phyloP scores from a whole-genome alignment of 345 rosid species.

The Boechera retrofracta region DNA sequence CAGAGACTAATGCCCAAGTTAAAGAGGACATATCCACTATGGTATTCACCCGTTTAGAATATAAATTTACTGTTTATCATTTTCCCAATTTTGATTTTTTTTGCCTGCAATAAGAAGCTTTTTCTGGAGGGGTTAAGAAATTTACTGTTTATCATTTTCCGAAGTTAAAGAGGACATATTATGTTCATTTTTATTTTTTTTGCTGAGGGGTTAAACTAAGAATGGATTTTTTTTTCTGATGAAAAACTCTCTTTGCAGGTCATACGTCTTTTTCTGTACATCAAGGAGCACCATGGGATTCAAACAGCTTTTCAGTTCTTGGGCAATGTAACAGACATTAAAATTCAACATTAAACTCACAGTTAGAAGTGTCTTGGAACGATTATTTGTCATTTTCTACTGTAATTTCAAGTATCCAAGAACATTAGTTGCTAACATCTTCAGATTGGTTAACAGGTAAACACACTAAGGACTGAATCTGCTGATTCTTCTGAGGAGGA shows the following conservation, averaged over 20 bases:
- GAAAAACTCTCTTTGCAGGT: conserved; percentile 62
- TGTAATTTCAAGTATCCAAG: conserved; percentile 24
- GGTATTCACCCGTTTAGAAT: conserved; percentile 58
- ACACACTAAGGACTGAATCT: conserved; percentile 67
- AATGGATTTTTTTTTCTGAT: conserved; percentile 15
- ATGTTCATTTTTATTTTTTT: neutral
- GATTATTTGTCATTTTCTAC: conserved; percentile 26
- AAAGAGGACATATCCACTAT: conserved; percentile 82
- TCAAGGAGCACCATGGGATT: conserved; percentile 83
- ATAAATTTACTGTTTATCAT: conserved; percentile 12
- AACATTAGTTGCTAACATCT: conserved; percentile 28
- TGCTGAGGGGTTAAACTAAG: conserved; percentile 10
- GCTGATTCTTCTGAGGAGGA: conserved; percentile 63
- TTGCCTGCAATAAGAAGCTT: neutral
- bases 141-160: neutral
- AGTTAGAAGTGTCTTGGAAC: conserved; percentile 11
- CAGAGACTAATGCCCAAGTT: conserved; percentile 51
- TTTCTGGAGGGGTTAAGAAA: neutral
- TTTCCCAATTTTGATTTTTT: conserved; percentile 3
- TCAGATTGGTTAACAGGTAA: conserved; percentile 57
- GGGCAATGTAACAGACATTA: conserved; percentile 66
- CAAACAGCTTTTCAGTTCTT: conserved; percentile 85
- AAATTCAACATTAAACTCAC: conserved; percentile 14
- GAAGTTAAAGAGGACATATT: neutral
- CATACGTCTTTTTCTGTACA: conserved; percentile 80